Conservation (phyloP, 352 stramenopile species). For the Phytophthora nicotianae region DNA sequence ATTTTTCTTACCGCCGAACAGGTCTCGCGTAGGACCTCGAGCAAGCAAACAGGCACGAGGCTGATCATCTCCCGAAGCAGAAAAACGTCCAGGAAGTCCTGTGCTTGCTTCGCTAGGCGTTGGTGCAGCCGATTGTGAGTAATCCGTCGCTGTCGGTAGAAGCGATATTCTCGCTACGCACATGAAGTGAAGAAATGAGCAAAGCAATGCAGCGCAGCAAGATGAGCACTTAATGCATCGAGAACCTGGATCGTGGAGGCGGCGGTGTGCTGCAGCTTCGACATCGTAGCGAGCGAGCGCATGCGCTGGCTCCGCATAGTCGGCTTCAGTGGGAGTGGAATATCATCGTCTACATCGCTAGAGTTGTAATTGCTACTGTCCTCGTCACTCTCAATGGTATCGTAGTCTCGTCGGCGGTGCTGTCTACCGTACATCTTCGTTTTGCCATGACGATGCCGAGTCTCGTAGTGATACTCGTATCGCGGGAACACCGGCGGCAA, state of each 20-base stretch:
- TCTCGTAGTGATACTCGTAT: constrained; percentile 4
- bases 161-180: constrained; percentile 48
- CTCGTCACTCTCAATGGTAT: constrained; percentile 13
- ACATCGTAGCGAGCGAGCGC: constrained; percentile 51
- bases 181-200: neutral
- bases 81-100: constrained; percentile 42
- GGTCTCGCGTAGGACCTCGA: constrained; percentile 47
- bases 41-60: constrained; percentile 43
- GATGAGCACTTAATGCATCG: neutral
- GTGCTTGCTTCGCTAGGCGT: constrained; percentile 22
- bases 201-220: neutral
- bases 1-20: constrained; percentile 25
- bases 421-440: neutral
- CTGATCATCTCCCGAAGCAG: constrained; percentile 33
- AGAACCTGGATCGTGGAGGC: constrained; percentile 51
- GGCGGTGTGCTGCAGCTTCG: constrained; percentile 46
- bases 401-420: constrained; percentile 1
- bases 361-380: constrained; percentile 18
- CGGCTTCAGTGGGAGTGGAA: neutral
- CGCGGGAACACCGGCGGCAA: constrained; percentile 17
- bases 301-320: constrained; percentile 48
- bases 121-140: constrained; percentile 29
- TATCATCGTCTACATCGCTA: constrained; percentile 15
- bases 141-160: constrained; percentile 34
- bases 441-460: neutral